Evolutionary conservation across 345 rosid species (phyloP).

Genomic region (Psidium guajava): DNA sequence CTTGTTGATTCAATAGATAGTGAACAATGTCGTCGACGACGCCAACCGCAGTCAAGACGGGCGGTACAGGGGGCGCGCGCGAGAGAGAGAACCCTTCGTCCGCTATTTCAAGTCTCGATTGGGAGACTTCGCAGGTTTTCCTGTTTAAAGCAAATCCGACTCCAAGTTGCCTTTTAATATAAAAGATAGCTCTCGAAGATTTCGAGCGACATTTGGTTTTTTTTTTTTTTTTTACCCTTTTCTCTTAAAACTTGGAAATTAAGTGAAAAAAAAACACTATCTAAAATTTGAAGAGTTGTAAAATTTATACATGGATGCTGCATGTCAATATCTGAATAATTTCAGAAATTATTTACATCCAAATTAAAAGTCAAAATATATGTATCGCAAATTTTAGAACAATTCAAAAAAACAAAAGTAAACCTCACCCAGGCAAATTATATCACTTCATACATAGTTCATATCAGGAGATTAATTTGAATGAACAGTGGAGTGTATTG

Average conservation of each 20-base stretch:
- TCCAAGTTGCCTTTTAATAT: not conserved
- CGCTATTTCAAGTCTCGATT: not conserved
- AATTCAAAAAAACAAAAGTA: not conserved
- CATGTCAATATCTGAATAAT: not conserved
- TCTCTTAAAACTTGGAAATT: not conserved
- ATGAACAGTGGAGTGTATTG: rapidly evolving
- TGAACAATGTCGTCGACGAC: not conserved
- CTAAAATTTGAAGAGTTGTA: not conserved
- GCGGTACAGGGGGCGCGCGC: no score
- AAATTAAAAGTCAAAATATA: not conserved
- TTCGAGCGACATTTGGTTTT: not conserved
- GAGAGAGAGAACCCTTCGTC: not conserved
- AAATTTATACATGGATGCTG: not conserved
- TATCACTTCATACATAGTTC: rapidly evolving
- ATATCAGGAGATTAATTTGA: not conserved
- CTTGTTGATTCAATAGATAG: not conserved
- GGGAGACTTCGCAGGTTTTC: not conserved
- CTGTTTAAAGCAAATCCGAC: not conserved
- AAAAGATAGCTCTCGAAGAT: no score
- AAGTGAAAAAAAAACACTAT: not conserved
- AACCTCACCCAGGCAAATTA: rapidly evolving
- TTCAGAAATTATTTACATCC: not conserved
- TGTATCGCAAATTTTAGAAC: not conserved
- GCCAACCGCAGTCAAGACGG: not conserved
- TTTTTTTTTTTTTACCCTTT: not conserved